phyloP scores from a whole-genome alignment of 192 early-diverging fungal species.

The Cladochytrium replicatum region DNA sequence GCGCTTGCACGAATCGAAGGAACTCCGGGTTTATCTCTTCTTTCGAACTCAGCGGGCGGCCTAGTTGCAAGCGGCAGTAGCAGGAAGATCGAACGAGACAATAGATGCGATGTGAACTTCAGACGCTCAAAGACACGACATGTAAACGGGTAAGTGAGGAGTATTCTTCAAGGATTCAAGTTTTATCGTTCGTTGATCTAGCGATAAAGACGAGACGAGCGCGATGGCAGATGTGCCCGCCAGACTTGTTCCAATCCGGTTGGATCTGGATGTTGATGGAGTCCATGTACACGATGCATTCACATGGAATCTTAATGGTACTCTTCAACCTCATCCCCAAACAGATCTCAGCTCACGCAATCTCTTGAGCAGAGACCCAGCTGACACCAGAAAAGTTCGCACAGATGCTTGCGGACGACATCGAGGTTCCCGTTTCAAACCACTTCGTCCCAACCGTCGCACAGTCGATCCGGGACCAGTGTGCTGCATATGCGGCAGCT shows the following conservation, averaged over 20 bases:
- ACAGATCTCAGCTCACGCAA: constrained; percentile 2
- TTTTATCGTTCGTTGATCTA: neutral
- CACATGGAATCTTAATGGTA: constrained; percentile 55
- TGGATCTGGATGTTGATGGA: constrained; percentile 45
- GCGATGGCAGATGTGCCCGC: neutral
- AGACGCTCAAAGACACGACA: neutral
- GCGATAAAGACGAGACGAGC: neutral
- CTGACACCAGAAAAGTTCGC: constrained; percentile 25
- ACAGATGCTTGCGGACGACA: constrained; percentile 7
- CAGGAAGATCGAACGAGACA: neutral
- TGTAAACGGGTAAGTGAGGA: neutral
- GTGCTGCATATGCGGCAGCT: constrained; percentile 22
- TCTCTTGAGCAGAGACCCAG: constrained; percentile 15
- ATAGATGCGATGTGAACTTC: neutral
- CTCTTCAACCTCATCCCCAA: neutral
- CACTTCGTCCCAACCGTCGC: constrained; percentile 46
- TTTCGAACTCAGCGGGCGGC: neutral
- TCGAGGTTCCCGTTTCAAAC: constrained; percentile 6
- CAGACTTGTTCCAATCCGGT: constrained; percentile 35
- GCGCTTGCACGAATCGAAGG: too few species aligned
- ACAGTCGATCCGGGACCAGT: constrained; percentile 54
- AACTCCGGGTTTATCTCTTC: constrained; percentile 2
- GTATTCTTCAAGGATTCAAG: neutral
- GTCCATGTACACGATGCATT: constrained; percentile 38
- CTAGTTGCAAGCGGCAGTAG: neutral